These are phyloP conservation scores for Citrus sp. DNA, from an alignment of 345 rosid species.

Conservation along the genomic window DNA sequence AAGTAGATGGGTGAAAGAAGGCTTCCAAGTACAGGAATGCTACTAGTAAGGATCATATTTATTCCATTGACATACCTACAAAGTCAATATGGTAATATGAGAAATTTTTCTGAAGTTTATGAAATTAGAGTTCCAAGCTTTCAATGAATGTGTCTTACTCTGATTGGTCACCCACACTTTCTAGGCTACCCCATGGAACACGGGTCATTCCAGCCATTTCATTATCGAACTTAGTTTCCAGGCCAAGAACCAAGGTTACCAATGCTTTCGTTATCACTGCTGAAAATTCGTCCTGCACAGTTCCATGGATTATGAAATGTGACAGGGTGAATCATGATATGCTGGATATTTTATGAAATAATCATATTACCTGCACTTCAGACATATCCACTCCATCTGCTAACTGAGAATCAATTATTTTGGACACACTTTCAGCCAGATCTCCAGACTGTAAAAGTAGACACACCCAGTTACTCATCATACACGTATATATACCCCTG, in stretches of 20 bases:
- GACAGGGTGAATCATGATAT: constrained; percentile 12
- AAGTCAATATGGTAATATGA: constrained; percentile 18
- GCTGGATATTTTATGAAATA: constrained; percentile 14
- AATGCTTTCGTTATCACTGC: constrained; percentile 87
- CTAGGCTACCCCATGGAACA: constrained; percentile 94
- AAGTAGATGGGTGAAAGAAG: constrained; percentile 67
- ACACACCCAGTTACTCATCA: constrained; percentile 19
- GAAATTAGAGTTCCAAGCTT: not conserved
- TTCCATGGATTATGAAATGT: constrained; percentile 17
- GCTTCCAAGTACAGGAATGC: constrained; percentile 63
- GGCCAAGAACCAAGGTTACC: constrained; percentile 84
- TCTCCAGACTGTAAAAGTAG: constrained; percentile 73
- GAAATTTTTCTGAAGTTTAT: not conserved
- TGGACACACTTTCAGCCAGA: constrained; percentile 90
- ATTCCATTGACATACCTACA: constrained; percentile 74
- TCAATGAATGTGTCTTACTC: constrained; percentile 42
- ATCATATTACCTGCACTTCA: constrained; percentile 66
- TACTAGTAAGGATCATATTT: constrained; percentile 51
- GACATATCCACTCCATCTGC: constrained; percentile 86
- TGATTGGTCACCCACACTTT: constrained; percentile 98
- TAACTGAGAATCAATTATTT: constrained; percentile 83
- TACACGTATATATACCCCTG: not conserved
- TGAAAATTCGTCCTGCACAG: constrained; percentile 90
- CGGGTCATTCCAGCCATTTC: constrained; percentile 98
- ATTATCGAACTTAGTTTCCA: constrained; percentile 91